A percentile compares a stretch with the other conserved stretches of the same genome.
These are phyloP conservation scores for Umbelopsis ramanniana DNA, from an alignment of 192 early-diverging fungal species.

Conservation along the genomic window DNA sequence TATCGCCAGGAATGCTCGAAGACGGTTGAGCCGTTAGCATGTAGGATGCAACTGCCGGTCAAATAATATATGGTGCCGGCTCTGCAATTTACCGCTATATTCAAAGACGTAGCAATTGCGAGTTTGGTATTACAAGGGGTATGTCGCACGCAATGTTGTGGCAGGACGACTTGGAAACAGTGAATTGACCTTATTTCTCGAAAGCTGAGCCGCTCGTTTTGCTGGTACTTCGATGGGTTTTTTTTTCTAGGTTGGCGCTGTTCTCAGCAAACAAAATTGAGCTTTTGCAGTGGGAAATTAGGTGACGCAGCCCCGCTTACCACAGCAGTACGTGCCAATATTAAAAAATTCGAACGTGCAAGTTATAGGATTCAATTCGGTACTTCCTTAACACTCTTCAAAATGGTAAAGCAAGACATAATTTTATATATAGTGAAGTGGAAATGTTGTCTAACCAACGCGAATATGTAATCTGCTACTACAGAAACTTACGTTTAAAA, in stretches of 20 bases:
- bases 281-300: constrained; percentile 6
- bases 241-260: not conserved
- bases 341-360: not conserved
- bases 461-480: not conserved
- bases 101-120: too few relatives aligned
- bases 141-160: not conserved
- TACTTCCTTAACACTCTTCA: not conserved
- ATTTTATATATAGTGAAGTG: not conserved
- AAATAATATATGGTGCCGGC: not conserved
- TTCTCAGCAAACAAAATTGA: not conserved
- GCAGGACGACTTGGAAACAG: not conserved
- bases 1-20: constrained; percentile 2
- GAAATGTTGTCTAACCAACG: not conserved
- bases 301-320: constrained; percentile 9
- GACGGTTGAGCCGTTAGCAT: constrained; percentile 13
- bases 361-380: too few relatives aligned
- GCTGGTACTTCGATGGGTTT: not conserved
- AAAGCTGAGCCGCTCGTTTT: not conserved
- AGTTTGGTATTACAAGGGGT: too few relatives aligned
- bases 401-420: not conserved
- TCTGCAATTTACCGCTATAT: too few relatives aligned
- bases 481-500: constrained; percentile 88
- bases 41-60: not conserved
- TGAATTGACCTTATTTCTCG: not conserved
- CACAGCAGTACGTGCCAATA: too few relatives aligned